These are phyloP conservation scores for Tuber brumale DNA, from an alignment of 495 filamentous ascomycete species.

Conservation along the genomic window DNA sequence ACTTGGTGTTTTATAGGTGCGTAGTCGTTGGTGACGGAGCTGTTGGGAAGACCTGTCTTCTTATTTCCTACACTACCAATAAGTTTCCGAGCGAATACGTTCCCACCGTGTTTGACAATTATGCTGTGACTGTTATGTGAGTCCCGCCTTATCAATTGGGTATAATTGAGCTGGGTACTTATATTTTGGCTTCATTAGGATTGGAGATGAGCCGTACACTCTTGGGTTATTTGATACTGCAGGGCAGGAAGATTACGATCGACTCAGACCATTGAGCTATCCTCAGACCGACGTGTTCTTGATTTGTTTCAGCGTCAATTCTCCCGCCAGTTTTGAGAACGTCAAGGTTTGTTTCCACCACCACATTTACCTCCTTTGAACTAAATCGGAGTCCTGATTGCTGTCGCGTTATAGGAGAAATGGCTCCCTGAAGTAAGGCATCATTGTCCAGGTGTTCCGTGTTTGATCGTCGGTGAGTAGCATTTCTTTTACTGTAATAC, in stretches of 20 bases:
- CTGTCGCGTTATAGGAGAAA: slow-evolving; percentile 58
- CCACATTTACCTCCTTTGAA: not conserved
- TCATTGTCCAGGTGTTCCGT: slow-evolving; percentile 95
- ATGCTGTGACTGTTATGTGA: slow-evolving; percentile 98
- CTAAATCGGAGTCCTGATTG: not conserved
- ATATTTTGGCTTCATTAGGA: slow-evolving; percentile 54
- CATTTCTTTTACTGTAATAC: not conserved
- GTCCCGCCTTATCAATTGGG: slow-evolving; percentile 44
- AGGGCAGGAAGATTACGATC: slow-evolving; percentile 98
- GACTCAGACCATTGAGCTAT: slow-evolving; percentile 90
- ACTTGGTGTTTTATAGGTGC: slow-evolving; percentile 55
- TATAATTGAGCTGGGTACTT: not conserved
- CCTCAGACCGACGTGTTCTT: slow-evolving; percentile 98
- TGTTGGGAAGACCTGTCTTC: slow-evolving; percentile 95
- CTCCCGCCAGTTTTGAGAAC: slow-evolving; percentile 98
- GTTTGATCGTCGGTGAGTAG: slow-evolving; percentile 75
- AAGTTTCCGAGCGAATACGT: slow-evolving; percentile 99
- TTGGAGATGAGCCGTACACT: slow-evolving; percentile 97
- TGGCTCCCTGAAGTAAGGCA: slow-evolving; percentile 99
- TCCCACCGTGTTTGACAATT: slow-evolving; percentile 98
- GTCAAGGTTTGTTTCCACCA: slow-evolving; percentile 50
- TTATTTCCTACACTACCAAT: slow-evolving; percentile 99
- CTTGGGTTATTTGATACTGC: slow-evolving; percentile 97
- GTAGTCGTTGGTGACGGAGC: slow-evolving; percentile 99
- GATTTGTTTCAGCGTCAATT: slow-evolving; percentile 97